Base-by-base conservation (phyloP, 139 green algal species). In the Micractinium conductrix region DNA sequence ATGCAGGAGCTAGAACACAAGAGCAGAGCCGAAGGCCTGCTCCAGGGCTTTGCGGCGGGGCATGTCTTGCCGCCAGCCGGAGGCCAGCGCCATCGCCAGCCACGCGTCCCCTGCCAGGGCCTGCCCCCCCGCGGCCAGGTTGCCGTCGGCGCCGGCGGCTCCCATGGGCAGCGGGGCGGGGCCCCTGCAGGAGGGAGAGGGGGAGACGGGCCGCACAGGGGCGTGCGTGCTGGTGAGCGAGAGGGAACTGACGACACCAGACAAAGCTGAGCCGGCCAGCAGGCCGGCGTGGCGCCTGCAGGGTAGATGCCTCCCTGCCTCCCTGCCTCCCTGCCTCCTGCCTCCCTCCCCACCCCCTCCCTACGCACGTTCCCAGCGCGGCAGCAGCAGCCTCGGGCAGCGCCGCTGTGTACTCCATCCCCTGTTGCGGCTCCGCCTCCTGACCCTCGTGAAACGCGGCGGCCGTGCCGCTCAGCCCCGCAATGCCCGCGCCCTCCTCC, bases 381-480 rank as follows among this genome's bases (percentile, higher is more conserved):
- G 43, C 69, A 2, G 43, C 69, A 50, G 74, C 74, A 21, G 42
- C 33, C 53, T 75, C 76, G 7, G 78, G 79, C 38, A 86, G 28
- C 1, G 67, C 68, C 22, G 79, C 73, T 21, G 80, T 84, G 62
- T 89, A 89, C 48, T 87, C 85, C 85, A 89, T 87, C n/a, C 79
- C 74, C 37, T 89, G 85, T 75, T 89, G 85, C 5, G 85, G 85
- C 85, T 89, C 85, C 5, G 85, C 42, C 30, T 85, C 80, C 22
- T 4, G 2, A 1, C 85, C 85, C 26, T 70, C 85, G 2, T 79
- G 33, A 42, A 89, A 89, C 3, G 85, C 85, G 33, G 85, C 85
- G 6, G 85, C 85, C 8, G 85, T 89, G 80, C 85, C 85, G 60
- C 85, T 89, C 22, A 87, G 30, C 8, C 71, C 85, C 14, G 78